Evolutionary conservation across 2,329 filamentous ascomycete genomes (phyloP).

Genomic region (Sporothrix protearum): DNA sequence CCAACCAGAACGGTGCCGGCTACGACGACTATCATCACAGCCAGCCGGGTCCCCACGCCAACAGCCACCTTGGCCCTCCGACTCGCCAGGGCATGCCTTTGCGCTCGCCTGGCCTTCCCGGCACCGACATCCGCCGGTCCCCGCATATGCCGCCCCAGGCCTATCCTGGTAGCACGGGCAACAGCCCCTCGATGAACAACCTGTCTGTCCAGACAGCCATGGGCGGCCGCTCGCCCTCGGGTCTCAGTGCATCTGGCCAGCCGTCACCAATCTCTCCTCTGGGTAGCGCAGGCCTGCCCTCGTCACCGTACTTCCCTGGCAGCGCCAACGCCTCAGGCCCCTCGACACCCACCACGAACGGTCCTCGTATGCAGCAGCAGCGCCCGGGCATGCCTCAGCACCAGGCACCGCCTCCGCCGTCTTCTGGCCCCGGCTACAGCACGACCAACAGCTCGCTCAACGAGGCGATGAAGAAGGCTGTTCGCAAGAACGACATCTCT

Average conservation of each 20-base stretch:
- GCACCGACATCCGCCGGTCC: conserved; percentile 47
- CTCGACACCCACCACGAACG: conserved; percentile 36
- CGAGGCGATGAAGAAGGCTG: conserved; percentile 41
- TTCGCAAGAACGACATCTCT: conserved; percentile 49
- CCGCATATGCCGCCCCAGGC: conserved; percentile 47
- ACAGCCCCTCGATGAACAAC: conserved; percentile 35
- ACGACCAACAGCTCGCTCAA: conserved; percentile 36
- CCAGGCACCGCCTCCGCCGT: conserved; percentile 30
- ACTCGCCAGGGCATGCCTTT: conserved; percentile 29
- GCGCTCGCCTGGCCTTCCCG: conserved; percentile 48
- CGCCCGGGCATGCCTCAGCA: conserved; percentile 5
- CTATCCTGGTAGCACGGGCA: conserved; percentile 33
- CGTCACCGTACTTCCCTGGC: conserved; percentile 34
- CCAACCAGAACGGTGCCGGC: conserved; percentile 31
- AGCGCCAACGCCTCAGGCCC: conserved; percentile 33
- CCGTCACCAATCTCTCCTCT: conserved; percentile 48
- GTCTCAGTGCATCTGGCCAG: conserved; percentile 39
- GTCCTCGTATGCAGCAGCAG: conserved; percentile 25
- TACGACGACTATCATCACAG: conserved; percentile 39
- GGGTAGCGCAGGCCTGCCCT: conserved; percentile 31
- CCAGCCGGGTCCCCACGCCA: background rate
- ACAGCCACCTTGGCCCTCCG: conserved; percentile 31
- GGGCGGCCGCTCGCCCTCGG: conserved; percentile 21
- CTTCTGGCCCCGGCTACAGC: conserved; percentile 22
- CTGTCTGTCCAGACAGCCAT: conserved; percentile 35